Percentiles rank a stretch among this genome's conserved stretches.
Evolutionary conservation across 495 filamentous ascomycete genomes (phyloP).

Genomic region (Penicillium antarcticum): DNA sequence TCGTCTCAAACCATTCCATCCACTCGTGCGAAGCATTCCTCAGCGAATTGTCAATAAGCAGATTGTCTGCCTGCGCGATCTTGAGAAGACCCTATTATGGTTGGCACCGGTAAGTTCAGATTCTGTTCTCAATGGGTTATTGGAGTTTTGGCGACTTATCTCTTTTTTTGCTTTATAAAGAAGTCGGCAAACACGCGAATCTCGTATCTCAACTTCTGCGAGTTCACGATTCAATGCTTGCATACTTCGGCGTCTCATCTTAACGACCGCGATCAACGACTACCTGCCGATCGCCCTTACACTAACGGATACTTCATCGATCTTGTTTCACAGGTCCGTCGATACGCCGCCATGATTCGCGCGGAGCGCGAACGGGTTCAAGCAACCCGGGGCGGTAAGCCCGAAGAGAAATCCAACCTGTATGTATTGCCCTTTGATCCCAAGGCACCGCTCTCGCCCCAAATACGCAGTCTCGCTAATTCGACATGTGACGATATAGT

Average conservation of each 20-base stretch:
- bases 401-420: conserved; percentile 1
- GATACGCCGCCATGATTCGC: conserved; percentile 63
- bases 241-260: conserved; percentile 77
- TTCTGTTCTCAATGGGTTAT: conserved; percentile 16
- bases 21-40: conserved; percentile 70
- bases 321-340: conserved; percentile 79
- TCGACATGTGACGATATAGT: not conserved
- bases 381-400: conserved; percentile 13
- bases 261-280: conserved; percentile 74
- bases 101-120: conserved; percentile 80
- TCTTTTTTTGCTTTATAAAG: conserved; percentile 54
- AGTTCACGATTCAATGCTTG: conserved; percentile 80
- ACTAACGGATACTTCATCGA: conserved; percentile 92
- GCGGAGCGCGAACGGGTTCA: conserved; percentile 42
- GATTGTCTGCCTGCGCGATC: conserved; percentile 79
- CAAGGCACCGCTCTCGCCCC: not conserved
- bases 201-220: conserved; percentile 79
- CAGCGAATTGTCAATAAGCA: conserved; percentile 72
- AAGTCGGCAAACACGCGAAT: conserved; percentile 63
- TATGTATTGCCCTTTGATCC: not conserved
- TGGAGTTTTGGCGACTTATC: conserved; percentile 63
- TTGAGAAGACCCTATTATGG: conserved; percentile 85
- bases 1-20: conserved; percentile 70
- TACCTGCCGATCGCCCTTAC: conserved; percentile 80
- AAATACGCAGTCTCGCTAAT: conserved; percentile 37